These are phyloP conservation scores for Diacronema lutheri DNA, from an alignment of 78 protist genomes.

Conservation along the genomic window DNA sequence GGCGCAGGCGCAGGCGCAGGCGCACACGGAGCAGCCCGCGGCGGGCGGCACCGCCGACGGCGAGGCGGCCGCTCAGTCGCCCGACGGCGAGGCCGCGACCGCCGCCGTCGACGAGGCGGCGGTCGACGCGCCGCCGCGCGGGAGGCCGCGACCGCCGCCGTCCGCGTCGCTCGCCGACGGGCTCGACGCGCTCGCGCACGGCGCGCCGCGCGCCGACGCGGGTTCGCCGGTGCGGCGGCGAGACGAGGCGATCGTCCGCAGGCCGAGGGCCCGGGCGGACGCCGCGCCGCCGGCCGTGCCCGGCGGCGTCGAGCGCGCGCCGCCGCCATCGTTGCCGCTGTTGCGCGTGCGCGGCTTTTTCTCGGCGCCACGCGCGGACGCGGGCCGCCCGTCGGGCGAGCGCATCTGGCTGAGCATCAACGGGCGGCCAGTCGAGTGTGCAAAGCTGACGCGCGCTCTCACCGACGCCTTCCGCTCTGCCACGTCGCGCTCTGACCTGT, in stretches of 20 bases:
- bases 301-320: too few relatives aligned
- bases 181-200: too few relatives aligned
- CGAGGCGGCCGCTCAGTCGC: too few relatives aligned
- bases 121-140: neutral
- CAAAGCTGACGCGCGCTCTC: neutral
- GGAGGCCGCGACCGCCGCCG: neutral
- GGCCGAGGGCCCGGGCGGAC: too few relatives aligned
- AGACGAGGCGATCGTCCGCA: too few relatives aligned
- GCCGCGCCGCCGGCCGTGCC: too few relatives aligned
- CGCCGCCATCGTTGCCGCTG: neutral
- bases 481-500: neutral
- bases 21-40: too few relatives aligned
- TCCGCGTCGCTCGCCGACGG: neutral
- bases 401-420: constrained; percentile 69
- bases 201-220: too few relatives aligned
- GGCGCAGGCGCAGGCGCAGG: neutral
- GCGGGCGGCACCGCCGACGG: too few relatives aligned
- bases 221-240: too few relatives aligned
- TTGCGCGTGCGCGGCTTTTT: neutral
- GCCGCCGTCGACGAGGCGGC: neutral
- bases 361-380: neutral
- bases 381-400: constrained; percentile 18
- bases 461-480: constrained; percentile 2
- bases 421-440: constrained; percentile 76
- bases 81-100: too few relatives aligned